Conservation (phyloP, 2,329 filamentous ascomycete species). For the Colletotrichum limetticola region DNA sequence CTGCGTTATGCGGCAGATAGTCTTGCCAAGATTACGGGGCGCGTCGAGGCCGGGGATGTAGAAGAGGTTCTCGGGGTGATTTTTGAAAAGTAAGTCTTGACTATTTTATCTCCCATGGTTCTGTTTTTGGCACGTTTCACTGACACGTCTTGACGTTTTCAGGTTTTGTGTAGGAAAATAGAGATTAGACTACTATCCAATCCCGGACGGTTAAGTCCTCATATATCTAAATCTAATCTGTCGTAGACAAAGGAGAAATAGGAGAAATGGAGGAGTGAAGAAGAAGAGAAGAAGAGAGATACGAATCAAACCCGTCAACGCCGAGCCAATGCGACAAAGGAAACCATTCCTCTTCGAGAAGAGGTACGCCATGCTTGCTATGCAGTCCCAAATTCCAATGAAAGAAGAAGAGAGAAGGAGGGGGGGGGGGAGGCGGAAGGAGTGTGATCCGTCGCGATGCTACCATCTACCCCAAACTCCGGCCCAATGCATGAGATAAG, state of each 20-base stretch:
- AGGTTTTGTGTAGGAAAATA: conserved; percentile 69
- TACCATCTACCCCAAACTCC: conserved; percentile 11
- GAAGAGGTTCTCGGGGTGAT: conserved; percentile 97
- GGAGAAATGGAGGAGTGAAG: neutral
- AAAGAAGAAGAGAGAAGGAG: neutral
- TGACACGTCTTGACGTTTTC: neutral
- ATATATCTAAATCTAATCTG: conserved; percentile 23
- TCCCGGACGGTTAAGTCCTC: conserved; percentile 20
- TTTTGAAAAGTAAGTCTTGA: conserved; percentile 85
- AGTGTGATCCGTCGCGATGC: conserved; percentile 8
- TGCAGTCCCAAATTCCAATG: neutral
- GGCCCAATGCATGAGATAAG: conserved; percentile 18
- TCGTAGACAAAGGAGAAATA: neutral
- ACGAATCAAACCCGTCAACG: neutral
- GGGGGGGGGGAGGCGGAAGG: neutral
- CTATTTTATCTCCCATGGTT: neutral
- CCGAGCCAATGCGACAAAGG: neutral
- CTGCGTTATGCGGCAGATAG: conserved; percentile 83
- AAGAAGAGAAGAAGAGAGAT: neutral
- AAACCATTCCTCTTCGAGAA: neutral
- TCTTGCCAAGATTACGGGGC: conserved; percentile 88
- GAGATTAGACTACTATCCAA: conserved; percentile 26
- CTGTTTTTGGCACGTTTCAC: conserved; percentile 3
- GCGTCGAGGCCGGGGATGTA: conserved; percentile 86
- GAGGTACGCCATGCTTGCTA: neutral